phyloP scores from a whole-genome alignment of 768 basidiomycete genomes.

The Boletus coccyginus region DNA sequence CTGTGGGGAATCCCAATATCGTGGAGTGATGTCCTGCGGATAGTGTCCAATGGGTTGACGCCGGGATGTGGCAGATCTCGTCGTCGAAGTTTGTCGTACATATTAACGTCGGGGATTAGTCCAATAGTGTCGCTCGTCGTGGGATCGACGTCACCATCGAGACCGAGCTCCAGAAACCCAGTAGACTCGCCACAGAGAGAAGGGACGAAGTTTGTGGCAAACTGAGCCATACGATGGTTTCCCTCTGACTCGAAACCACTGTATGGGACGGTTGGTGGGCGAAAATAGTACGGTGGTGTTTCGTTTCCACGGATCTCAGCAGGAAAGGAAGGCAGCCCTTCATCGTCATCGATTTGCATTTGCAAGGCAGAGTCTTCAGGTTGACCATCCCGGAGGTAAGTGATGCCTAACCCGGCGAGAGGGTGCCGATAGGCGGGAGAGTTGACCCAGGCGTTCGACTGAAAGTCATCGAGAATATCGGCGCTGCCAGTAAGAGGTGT shows the following conservation, averaged over 20 bases:
- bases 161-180: neutral
- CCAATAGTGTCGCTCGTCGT: slow-evolving; percentile 17
- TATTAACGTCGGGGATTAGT: slow-evolving; percentile 35
- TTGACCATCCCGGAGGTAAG: slow-evolving; percentile 4
- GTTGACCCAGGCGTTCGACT: slow-evolving; percentile 29
- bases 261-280: neutral
- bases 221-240: neutral
- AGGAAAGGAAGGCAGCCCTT: neutral
- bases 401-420: slow-evolving; percentile 30
- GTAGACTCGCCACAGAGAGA: neutral
- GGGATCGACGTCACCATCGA: slow-evolving; percentile 11
- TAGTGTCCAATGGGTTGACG: slow-evolving; percentile 42
- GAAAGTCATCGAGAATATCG: slow-evolving; percentile 23
- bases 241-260: neutral
- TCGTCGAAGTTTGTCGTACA: slow-evolving; percentile 27
- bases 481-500: neutral
- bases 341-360: slow-evolving; percentile 8
- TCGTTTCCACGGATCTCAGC: neutral
- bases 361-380: neutral
- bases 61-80: slow-evolving; percentile 20
- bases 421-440: slow-evolving; percentile 4
- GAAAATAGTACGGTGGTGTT: neutral
- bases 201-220: neutral
- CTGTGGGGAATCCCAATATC: neutral
- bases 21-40: slow-evolving; percentile 13